Base-by-base conservation (phyloP, 768 basidiomycete genomes). In the Russula emetica region DNA sequence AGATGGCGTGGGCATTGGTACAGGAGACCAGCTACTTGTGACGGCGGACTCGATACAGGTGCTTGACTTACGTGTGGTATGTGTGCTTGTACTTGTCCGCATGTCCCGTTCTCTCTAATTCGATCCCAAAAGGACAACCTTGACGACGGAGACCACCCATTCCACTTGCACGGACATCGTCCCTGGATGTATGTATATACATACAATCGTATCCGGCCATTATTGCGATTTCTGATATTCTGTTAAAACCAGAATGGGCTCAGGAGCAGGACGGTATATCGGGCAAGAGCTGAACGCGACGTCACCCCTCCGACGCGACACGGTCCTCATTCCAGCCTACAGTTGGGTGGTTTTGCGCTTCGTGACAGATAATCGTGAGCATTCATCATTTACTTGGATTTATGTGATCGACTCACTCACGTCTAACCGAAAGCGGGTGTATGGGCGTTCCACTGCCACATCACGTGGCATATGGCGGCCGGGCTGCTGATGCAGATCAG, bases 401-500 rank as follows among this genome's bases (percentile, higher is more conserved):
- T 38, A 40, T 18, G 36, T 50, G 8, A 45, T 40, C 40, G 18
- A 20, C 30, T n/a, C 13, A 24, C 47, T 45, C 26, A n/a, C 34
- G 26, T 14, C 6, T 28, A 1, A 20, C 28, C 42, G 38, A 18
- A 45, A 64, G 61, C 64, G 32, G 64, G 67, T 24, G 7, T 62
- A 24, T 68, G 61, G 64, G 64, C 67, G 26, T 68, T 64, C 55
- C 67, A 68, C 47, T 66, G 64, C 24, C 67, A 67, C 26, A 20
- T 67, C 7, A 47, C 52, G 44, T 66, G 60, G 64, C 64, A 67
- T 16, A 65, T 67, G 66, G 60, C 60, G 0, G 64, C 67, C 0
- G 67, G 67, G 24, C 22, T 64, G 53, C 30, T 66, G 18, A 56
- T 66, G 57, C 64, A 66, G 54, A 47, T 66, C 30, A 66, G 20